Conservation (phyloP, 345 rosid genomes). For the Arabidopsis thaliana region DNA sequence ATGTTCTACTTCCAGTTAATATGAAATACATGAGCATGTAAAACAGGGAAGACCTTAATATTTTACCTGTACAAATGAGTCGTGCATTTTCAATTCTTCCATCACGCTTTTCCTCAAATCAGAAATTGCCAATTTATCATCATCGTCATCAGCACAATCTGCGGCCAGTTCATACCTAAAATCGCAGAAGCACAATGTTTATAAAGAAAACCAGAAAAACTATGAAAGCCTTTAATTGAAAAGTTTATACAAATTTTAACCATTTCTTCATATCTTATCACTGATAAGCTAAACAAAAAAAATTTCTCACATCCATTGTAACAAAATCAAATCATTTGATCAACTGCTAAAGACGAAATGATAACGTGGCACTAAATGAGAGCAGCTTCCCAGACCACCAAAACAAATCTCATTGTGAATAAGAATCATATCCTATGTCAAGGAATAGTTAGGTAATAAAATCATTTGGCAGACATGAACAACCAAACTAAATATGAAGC, state of each 20-base stretch:
- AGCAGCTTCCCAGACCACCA: neutral
- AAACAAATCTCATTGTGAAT: neutral
- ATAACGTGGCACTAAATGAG: neutral
- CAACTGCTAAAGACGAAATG: neutral
- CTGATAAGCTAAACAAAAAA: neutral
- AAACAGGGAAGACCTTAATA: slow-evolving; percentile 1
- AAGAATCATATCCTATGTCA: neutral
- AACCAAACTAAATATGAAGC: neutral
- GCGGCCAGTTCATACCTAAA: slow-evolving; percentile 83
- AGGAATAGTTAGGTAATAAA: neutral
- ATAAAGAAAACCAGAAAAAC: slow-evolving; percentile 26
- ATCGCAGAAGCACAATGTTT: neutral
- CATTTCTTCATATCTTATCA: neutral
- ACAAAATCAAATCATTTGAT: slow-evolving; percentile 3
- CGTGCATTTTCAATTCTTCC: slow-evolving; percentile 80
- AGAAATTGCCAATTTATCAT: slow-evolving; percentile 71
- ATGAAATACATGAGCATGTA: slow-evolving; percentile 3
- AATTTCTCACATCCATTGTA: neutral
- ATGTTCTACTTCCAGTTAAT: neutral
- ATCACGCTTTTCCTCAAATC: slow-evolving; percentile 71
- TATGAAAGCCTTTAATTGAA: neutral
- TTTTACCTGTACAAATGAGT: slow-evolving; percentile 70
- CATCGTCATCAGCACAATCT: slow-evolving; percentile 97
- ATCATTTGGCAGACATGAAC: neutral
- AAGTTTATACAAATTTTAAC: neutral